Conservation (phyloP, 257 asterid genomes). For the Scutellaria galericulata region DNA sequence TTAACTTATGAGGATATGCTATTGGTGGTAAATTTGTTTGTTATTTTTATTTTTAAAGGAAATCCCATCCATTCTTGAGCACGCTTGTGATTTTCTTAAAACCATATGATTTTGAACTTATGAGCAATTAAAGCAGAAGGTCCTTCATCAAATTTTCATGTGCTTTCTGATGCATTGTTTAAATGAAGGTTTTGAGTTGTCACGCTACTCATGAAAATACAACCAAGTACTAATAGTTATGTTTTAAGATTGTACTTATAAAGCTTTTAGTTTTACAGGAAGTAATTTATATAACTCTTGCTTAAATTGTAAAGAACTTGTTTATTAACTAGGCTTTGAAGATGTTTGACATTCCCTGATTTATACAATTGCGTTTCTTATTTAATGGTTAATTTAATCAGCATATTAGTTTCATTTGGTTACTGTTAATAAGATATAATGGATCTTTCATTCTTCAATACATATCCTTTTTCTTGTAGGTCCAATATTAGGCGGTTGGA, state of each 20-base stretch:
- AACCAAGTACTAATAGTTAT: constrained; percentile 8
- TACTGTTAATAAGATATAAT: neutral
- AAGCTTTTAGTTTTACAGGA: constrained; percentile 21
- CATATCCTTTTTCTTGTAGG: constrained; percentile 46
- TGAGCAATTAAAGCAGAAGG: constrained; percentile 18
- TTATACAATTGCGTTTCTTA: constrained; percentile 3
- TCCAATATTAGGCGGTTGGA: constrained; percentile 89
- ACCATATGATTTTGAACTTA: constrained; percentile 21
- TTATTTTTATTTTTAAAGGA: neutral
- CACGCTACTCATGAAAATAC: constrained; percentile 10
- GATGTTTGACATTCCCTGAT: constrained; percentile 2
- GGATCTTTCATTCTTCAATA: constrained; percentile 33
- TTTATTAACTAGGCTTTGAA: neutral
- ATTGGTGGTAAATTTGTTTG: constrained; percentile 28
- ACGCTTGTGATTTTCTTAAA: constrained; percentile 24
- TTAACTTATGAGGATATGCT: constrained; percentile 11
- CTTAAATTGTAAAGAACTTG: constrained; percentile 20
- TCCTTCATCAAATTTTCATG: neutral
- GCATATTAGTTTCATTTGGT: constrained; percentile 1
- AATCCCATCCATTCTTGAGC: neutral
- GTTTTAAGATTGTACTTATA: constrained; percentile 3
- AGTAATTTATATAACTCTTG: neutral
- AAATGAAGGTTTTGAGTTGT: constrained; percentile 5
- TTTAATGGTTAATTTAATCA: neutral
- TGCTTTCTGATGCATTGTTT: constrained; percentile 2